A percentile compares a stretch with the other conserved stretches of the same genome.
Conservation (phyloP, 495 filamentous ascomycete species). For the Podospora bellae-mahoneyi region DNA sequence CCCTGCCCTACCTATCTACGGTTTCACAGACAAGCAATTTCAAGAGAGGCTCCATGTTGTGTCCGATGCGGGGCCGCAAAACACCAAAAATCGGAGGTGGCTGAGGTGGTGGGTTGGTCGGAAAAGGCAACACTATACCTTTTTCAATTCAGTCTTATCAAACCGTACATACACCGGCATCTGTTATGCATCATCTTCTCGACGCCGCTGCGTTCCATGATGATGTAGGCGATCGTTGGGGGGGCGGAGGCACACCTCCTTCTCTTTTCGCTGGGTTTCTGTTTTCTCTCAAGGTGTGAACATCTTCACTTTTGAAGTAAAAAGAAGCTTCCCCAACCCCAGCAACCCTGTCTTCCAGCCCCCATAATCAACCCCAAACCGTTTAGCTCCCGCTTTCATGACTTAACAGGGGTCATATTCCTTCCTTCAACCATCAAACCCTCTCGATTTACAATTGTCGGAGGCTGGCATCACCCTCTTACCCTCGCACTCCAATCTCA, state of each 20-base stretch:
- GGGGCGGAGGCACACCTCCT: background rate
- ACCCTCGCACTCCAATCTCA: background rate
- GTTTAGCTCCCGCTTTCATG: conserved; percentile 6
- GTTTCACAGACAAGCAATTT: no score
- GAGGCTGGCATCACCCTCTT: background rate
- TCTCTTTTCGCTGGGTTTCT: no score
- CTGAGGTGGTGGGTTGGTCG: background rate
- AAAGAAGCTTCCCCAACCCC: conserved; percentile 4
- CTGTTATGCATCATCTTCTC: no score
- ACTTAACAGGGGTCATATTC: background rate
- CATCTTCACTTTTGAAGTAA: background rate
- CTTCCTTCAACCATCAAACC: background rate
- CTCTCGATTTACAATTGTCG: background rate
- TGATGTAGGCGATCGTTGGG: no score
- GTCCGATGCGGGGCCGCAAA: background rate
- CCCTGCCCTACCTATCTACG: no score
- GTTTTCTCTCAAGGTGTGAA: no score
- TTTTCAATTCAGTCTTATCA: no score
- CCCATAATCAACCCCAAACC: conserved; percentile 8
- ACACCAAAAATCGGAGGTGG: background rate
- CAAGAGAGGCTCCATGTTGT: background rate
- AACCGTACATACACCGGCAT: no score
- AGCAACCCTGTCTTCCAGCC: background rate
- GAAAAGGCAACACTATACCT: background rate
- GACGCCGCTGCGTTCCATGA: no score